Evolutionary conservation across 208 protist species (phyloP).

Genomic region (Naegleria lovaniensis): DNA sequence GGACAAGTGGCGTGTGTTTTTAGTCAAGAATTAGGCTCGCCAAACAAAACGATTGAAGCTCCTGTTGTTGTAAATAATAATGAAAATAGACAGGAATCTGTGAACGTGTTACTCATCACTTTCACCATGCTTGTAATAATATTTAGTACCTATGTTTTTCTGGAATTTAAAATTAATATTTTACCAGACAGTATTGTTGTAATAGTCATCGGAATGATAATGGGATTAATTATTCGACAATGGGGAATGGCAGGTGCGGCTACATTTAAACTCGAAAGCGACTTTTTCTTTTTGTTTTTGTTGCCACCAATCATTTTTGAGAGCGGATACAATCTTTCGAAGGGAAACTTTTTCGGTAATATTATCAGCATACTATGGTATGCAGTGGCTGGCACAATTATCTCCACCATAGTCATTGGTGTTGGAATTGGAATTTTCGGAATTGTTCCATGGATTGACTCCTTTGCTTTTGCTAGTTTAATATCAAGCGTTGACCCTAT

Average conservation of each 20-base stretch:
- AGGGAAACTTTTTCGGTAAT: slow-evolving; percentile 52
- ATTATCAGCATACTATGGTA: slow-evolving; percentile 48
- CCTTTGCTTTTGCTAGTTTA: slow-evolving; percentile 49
- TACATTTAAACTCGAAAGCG: slow-evolving; percentile 27
- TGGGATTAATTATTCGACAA: not conserved
- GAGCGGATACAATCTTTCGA: slow-evolving; percentile 44
- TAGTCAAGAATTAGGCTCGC: no score
- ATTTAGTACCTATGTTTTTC: not conserved
- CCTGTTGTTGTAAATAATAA: not conserved
- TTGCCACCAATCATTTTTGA: slow-evolving; percentile 66
- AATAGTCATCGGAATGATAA: not conserved
- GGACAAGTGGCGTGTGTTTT: no score
- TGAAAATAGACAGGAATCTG: not conserved
- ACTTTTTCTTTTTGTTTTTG: slow-evolving; percentile 57
- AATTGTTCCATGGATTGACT: slow-evolving; percentile 25
- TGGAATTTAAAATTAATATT: slow-evolving; percentile 10
- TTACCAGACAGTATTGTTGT: not conserved
- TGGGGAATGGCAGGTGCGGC: not conserved
- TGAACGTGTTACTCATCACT: not conserved
- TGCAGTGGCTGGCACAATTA: slow-evolving; percentile 53
- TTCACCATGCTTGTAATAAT: not conserved
- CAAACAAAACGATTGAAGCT: no score
- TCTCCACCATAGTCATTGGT: slow-evolving; percentile 44
- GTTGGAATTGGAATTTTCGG: slow-evolving; percentile 12
- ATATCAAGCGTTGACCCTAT: slow-evolving; percentile 62